These are phyloP conservation scores for Lactarius vividus DNA, from an alignment of 768 basidiomycete genomes.

Conservation along the genomic window DNA sequence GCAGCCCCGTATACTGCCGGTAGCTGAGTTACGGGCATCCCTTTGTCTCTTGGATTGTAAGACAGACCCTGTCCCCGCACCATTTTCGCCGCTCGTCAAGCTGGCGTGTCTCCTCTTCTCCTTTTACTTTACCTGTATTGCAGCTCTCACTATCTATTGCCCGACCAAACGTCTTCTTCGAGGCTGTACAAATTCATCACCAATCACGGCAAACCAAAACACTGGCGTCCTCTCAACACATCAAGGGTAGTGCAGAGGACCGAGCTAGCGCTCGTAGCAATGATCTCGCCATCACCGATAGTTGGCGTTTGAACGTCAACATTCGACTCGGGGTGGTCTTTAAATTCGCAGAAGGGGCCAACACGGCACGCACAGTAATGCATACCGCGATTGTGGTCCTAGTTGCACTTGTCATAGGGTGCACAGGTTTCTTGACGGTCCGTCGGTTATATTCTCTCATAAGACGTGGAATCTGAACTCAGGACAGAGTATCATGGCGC, in stretches of 20 bases:
- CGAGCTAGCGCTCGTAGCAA: background rate
- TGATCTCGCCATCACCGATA: background rate
- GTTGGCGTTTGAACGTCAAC: constrained; percentile 21
- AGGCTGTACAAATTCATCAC: constrained; percentile 6
- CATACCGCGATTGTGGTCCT: constrained; percentile 4
- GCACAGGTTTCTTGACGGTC: constrained; percentile 24
- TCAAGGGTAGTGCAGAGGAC: constrained; percentile 11
- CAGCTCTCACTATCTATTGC: constrained; percentile 20
- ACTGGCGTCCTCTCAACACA: constrained; percentile 16
- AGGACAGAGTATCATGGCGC: constrained; percentile 18
- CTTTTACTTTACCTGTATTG: constrained; percentile 22
- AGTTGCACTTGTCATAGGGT: constrained; percentile 13
- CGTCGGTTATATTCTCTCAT: background rate
- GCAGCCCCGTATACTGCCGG: background rate
- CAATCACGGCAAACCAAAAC: constrained; percentile 7
- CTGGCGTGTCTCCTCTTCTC: constrained; percentile 26
- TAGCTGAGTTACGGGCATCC: background rate
- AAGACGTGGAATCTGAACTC: background rate
- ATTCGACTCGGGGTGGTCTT: constrained; percentile 21
- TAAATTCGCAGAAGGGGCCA: constrained; percentile 13
- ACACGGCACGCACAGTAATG: constrained; percentile 1
- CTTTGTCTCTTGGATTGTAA: background rate
- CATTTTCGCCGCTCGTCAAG: constrained; percentile 11
- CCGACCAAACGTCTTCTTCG: constrained; percentile 8
- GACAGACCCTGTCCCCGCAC: background rate